A percentile compares a stretch with the other conserved stretches of the same genome.
phyloP scores from a whole-genome alignment of 768 basidiomycete genomes.

The Agaricus blazei region DNA sequence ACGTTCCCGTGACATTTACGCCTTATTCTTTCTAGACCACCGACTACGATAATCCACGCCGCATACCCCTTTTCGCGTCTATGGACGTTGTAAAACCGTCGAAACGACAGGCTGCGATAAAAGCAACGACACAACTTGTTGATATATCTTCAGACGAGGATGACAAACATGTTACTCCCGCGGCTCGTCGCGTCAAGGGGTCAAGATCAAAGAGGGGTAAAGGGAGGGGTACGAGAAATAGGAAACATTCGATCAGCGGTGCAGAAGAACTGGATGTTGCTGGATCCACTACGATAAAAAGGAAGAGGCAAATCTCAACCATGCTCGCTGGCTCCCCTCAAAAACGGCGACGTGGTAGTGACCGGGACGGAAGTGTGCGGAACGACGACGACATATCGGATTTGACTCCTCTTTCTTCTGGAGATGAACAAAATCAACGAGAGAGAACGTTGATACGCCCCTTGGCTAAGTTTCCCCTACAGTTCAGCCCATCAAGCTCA shows the following conservation, averaged over 20 bases:
- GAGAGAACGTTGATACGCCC: not conserved
- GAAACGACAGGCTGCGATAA: slow-evolving; percentile 6
- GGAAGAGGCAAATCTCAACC: not conserved
- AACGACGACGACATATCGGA: slow-evolving; percentile 2
- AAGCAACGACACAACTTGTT: slow-evolving; percentile 1
- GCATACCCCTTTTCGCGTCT: not conserved
- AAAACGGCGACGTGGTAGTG: slow-evolving; percentile 2
- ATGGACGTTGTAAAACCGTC: slow-evolving; percentile 1
- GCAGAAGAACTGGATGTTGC: not conserved
- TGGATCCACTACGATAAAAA: not conserved
- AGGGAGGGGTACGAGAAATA: not conserved
- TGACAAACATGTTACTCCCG: not conserved
- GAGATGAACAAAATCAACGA: not conserved
- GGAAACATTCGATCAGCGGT: not conserved
- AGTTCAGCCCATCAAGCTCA: not conserved
- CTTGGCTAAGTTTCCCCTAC: not conserved
- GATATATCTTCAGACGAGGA: slow-evolving; percentile 2
- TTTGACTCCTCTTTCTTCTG: slow-evolving; percentile 6
- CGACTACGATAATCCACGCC: not conserved
- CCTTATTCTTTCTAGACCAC: not conserved
- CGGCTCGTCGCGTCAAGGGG: not conserved
- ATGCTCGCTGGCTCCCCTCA: not conserved
- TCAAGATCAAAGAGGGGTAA: not conserved
- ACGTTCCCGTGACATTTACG: too few relatives aligned
- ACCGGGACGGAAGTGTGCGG: not conserved